Evolutionary conservation across 345 rosid species (phyloP), one percentile per base, ranked within the genome.

Genomic region (Rhodamnia argentea): DNA sequence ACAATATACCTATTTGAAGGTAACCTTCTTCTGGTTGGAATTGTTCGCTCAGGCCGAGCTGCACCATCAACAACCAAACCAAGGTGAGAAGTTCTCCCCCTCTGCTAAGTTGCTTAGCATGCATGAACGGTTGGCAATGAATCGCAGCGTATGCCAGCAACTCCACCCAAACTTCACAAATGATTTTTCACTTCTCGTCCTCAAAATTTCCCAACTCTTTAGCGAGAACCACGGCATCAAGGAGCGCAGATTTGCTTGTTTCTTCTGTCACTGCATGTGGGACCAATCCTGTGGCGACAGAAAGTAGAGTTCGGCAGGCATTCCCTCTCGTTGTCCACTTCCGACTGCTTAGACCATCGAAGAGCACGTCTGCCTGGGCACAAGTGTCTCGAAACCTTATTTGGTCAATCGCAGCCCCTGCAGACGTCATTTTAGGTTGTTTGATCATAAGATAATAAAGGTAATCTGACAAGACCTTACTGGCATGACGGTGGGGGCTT

Each of bases 21-120:
- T 90, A 88, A 11, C 88, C 92, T 18, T 78, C 83, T 7, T 89
- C 85, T 85, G 85, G 88, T 75, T 89, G 89, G 83, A 90, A 88
- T 76, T 93, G 94, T 23, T 93, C 94, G 3, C 90, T 92, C 7
- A 92, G 83, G 51, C 94, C 95, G n/a, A 92, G 86, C 87, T 93
- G 94, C 37, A 91, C 58, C 58, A 55, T 55, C 58, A 55, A 55
- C 22, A 55, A 55, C 60, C 60, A 56, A 56, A 56, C 60, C 32
- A 88, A 90, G 70, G 89, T 89, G 44, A 92, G 83, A 18, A 94
- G 89, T 76, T 94, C 94, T 44, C 95, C 93, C 0, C 96, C 96
- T 83, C 85, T 85, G 57, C 94, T 90, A 29, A 92, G 86, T 44
- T 94, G 93, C 62, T 90, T 87, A 4, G 92, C 92, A 75, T 92